Conservation (phyloP, 116 monocot species). For the Posidonia oceanica region DNA sequence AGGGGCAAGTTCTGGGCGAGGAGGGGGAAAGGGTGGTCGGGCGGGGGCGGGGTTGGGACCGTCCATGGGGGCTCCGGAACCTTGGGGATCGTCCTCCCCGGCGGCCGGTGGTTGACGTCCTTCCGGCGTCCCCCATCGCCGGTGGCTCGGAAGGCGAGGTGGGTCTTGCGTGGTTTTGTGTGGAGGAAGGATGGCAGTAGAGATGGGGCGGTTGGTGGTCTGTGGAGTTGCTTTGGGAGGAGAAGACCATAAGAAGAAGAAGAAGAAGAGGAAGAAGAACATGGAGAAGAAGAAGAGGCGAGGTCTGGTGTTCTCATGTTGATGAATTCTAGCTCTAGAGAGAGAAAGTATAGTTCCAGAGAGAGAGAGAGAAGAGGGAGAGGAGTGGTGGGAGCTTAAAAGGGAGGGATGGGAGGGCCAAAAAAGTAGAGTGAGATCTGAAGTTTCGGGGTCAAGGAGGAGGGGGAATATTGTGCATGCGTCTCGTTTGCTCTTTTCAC, state of each 20-base stretch:
- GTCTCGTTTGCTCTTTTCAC: too few species aligned
- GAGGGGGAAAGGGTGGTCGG: slow-evolving; percentile 14
- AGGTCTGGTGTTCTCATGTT: not conserved
- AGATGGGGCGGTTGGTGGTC: too few species aligned
- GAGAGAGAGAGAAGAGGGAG: not conserved
- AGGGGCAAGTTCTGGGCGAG: not conserved
- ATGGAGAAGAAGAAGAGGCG: not conserved
- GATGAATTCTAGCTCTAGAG: not conserved
- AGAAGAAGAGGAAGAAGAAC: not conserved
- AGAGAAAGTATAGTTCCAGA: too few species aligned
- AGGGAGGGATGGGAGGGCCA: too few species aligned
- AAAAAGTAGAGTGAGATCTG: too few species aligned
- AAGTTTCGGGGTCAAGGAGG: slow-evolving; percentile 9
- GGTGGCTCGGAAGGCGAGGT: not conserved
- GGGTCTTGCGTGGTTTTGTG: not conserved
- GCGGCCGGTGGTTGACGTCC: not conserved
- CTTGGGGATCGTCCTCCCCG: slow-evolving; percentile 1
- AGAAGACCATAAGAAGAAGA: too few species aligned
- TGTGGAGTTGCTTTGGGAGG: too few species aligned
- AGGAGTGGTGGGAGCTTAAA: not conserved
- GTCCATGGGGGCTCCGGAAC: slow-evolving; percentile 27
- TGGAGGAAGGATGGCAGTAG: not conserved
- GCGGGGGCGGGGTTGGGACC: slow-evolving; percentile 16
- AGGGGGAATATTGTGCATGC: too few species aligned
- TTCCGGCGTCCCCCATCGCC: not conserved